Conservation (phyloP, 2,329 filamentous ascomycete genomes). For the Aureobasidium leucospermi region DNA sequence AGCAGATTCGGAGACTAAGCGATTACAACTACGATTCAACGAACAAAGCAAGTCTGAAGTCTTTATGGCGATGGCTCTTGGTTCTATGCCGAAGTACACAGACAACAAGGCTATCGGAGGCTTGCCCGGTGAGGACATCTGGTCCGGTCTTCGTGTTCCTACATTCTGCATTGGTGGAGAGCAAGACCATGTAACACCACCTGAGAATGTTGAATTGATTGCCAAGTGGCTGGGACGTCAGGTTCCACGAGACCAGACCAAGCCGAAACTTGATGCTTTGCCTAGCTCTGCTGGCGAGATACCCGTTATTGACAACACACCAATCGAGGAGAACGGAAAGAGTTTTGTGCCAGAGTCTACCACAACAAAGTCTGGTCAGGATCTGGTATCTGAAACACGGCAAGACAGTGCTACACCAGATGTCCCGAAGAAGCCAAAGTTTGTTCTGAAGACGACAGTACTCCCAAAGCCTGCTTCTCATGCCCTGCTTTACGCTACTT, state of each 20-base stretch:
- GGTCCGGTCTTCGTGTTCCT: constrained; percentile 65
- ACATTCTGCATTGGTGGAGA: constrained; percentile 74
- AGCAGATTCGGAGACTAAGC: constrained; percentile 58
- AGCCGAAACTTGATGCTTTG: not conserved
- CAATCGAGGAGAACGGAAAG: not conserved
- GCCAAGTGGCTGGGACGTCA: constrained; percentile 30
- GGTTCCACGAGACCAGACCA: not conserved
- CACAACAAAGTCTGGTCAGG: not conserved
- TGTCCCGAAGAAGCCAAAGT: constrained; percentile 32
- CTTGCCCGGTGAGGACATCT: constrained; percentile 61
- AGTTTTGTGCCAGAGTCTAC: not conserved
- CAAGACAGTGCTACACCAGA: constrained; percentile 23
- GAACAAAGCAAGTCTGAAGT: constrained; percentile 74
- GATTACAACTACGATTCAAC: constrained; percentile 68
- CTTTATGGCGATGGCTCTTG: constrained; percentile 73
- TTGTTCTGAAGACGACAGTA: constrained; percentile 58
- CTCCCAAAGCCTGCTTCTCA: constrained; percentile 75
- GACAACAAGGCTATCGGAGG: constrained; percentile 51
- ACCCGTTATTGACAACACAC: not conserved
- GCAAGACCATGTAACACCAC: constrained; percentile 67
- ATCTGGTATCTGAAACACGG: not conserved
- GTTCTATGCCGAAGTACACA: constrained; percentile 56
- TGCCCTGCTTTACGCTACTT: constrained; percentile 72
- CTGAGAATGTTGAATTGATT: constrained; percentile 63
- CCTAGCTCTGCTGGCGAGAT: constrained; percentile 31